Base-by-base conservation (phyloP, 2,329 filamentous ascomycete species). In the Teratosphaeria epicoccoides region DNA sequence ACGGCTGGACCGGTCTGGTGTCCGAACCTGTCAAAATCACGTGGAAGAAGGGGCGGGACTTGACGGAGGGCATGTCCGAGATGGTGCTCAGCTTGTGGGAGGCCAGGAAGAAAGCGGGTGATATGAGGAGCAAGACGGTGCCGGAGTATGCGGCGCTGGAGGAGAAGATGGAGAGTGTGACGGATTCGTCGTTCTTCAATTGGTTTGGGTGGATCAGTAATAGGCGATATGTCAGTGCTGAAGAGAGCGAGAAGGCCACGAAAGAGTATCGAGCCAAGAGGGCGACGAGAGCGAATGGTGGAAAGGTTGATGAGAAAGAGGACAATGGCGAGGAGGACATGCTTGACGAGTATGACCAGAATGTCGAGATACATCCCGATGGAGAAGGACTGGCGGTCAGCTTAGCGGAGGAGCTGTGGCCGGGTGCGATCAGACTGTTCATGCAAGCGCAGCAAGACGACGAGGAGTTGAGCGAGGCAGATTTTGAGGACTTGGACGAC, bases 351-450 rank as follows among this genome's bases (percentile, higher is more conserved):
- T 40, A 40, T 17, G 79, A 84, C 59, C 78, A 83, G 55, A 81
- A 83, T 50, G 77, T 84, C 46, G 91, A 96, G 70, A 84, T 95
- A 61, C 95, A 93, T 76, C 85, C 87, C n/a, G 82, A 82, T 43
- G 91, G 87, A 22, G 88, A 94, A 60, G 85, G 90, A 55, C 70
- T 97, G 46, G 90, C 89, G 37, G 78, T 88, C 56, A 77, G 82
- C 54, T 76, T 97, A 60, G 82, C 85, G 7, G 90, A 97, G 66
- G 91, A 97, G 61, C 73, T 97, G 49, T 96, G 85, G 84, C 87
- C 88, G 46, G 82, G 83, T 57, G 91, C 90, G 52, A 84, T 95
- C 68, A 88, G 87, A 69, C 94, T 93, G 73, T 97, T 93, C 73
- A 86, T 66, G n/a, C 60, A 66, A 82, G 83, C 79, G 49, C 79